Evolutionary conservation across 2,329 filamentous ascomycete species (phyloP).

Genomic region (Parastagonospora avenae): DNA sequence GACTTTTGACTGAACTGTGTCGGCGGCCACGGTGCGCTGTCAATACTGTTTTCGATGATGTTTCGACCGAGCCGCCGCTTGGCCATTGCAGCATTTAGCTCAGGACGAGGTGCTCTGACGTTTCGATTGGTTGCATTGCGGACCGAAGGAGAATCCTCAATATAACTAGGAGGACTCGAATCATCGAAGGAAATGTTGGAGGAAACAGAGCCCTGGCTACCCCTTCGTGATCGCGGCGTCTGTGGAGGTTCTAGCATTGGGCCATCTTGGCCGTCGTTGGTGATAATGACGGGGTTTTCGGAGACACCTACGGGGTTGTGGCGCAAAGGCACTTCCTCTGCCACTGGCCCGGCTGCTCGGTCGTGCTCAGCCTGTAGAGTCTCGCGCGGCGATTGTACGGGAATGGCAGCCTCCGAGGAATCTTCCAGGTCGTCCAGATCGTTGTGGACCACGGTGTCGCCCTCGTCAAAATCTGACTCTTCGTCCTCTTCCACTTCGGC

Average conservation of each 20-base stretch:
- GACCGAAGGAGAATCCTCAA: slow-evolving; percentile 45
- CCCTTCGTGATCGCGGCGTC: slow-evolving; percentile 38
- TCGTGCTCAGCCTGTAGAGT: not conserved
- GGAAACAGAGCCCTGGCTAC: slow-evolving; percentile 37
- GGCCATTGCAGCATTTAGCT: slow-evolving; percentile 51
- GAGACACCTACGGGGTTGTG: slow-evolving; percentile 5
- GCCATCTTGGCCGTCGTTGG: slow-evolving; percentile 19
- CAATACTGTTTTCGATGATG: slow-evolving; percentile 47
- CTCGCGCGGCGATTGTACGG: slow-evolving; percentile 5
- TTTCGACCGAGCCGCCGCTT: slow-evolving; percentile 43
- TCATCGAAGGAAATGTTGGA: slow-evolving; percentile 34
- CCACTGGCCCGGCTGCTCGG: not conserved
- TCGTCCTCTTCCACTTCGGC: slow-evolving; percentile 21
- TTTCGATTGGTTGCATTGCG: slow-evolving; percentile 34
- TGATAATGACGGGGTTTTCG: slow-evolving; percentile 26
- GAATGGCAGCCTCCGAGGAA: slow-evolving; percentile 2
- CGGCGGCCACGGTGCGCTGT: slow-evolving; percentile 41
- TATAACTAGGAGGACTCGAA: slow-evolving; percentile 35
- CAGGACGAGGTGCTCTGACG: slow-evolving; percentile 40
- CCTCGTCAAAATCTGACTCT: slow-evolving; percentile 42
- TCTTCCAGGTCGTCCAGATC: slow-evolving; percentile 30
- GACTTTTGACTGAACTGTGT: slow-evolving; percentile 39
- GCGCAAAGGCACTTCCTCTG: not conserved
- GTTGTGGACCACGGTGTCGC: slow-evolving; percentile 42
- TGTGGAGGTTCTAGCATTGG: slow-evolving; percentile 25